Percentiles rank a stretch among this genome's conserved stretches.
Conservation (phyloP, 345 rosid species). For the Laguncularia racemosa region DNA sequence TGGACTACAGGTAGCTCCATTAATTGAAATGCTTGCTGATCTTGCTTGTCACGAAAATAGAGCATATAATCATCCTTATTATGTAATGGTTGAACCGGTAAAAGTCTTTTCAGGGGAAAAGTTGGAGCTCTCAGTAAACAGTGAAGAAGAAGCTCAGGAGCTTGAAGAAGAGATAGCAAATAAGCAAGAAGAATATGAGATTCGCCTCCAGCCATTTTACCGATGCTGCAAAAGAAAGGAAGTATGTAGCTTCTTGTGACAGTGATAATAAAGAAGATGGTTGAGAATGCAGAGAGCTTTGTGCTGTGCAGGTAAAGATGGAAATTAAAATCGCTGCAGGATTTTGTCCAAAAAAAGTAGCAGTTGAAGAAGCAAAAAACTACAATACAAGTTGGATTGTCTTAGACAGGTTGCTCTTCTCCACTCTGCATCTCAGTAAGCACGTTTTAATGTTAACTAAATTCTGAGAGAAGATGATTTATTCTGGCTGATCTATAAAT, state of each 20-base stretch:
- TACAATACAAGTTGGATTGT: slow-evolving; percentile 42
- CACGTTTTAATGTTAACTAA: too few relatives aligned
- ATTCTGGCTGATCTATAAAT: too few relatives aligned
- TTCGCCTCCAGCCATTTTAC: slow-evolving; percentile 29
- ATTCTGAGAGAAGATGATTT: too few relatives aligned
- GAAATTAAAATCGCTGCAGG: slow-evolving; percentile 49
- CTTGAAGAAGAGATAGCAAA: slow-evolving; percentile 39
- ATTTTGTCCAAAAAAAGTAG: slow-evolving; percentile 23
- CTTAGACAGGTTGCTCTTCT: slow-evolving; percentile 31
- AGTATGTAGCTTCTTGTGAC: slow-evolving; percentile 11
- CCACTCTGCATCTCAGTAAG: not conserved
- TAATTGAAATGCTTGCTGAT: too few relatives aligned
- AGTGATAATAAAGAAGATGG: not conserved
- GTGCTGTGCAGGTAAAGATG: slow-evolving; percentile 33
- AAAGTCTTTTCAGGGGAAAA: slow-evolving; percentile 29
- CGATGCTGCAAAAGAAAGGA: slow-evolving; percentile 35
- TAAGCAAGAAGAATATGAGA: slow-evolving; percentile 30
- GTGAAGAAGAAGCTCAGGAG: slow-evolving; percentile 29
- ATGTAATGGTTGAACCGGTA: not conserved
- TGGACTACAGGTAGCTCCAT: too few relatives aligned
- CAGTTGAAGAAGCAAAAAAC: slow-evolving; percentile 31
- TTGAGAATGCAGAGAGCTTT: slow-evolving; percentile 1
- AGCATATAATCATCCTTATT: not conserved
- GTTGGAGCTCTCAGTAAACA: slow-evolving; percentile 24
- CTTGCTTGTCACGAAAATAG: not conserved